These are phyloP conservation scores for Tardiomyces depauwii DNA, from an alignment of 1,139 yeast species.

Conservation along the genomic window DNA sequence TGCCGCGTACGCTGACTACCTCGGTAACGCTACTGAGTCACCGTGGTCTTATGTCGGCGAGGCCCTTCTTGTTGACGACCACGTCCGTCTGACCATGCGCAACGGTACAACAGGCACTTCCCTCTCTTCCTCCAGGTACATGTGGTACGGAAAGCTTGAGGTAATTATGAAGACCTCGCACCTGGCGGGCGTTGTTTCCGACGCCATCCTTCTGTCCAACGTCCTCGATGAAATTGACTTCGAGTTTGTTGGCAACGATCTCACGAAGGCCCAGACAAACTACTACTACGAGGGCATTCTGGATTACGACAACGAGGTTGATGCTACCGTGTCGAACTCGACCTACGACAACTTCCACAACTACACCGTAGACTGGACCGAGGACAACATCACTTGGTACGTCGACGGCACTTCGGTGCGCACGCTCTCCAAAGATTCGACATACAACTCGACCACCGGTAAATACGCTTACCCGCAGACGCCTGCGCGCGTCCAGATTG, in stretches of 20 bases:
- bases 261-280: conserved; percentile 59
- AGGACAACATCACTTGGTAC: conserved; percentile 60
- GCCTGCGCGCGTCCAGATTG: conserved; percentile 75
- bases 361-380: conserved; percentile 76
- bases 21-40: conserved; percentile 57
- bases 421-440: conserved; percentile 51
- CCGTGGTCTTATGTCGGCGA: conserved; percentile 75
- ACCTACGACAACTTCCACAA: conserved; percentile 65
- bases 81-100: conserved; percentile 65
- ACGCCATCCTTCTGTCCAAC: conserved; percentile 75
- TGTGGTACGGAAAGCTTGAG: conserved; percentile 81
- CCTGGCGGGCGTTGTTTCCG: conserved; percentile 71
- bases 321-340: conserved; percentile 31
- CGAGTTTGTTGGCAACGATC: conserved; percentile 71
- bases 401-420: conserved; percentile 64
- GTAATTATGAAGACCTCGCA: conserved; percentile 65
- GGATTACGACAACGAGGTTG: conserved; percentile 50
- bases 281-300: conserved; percentile 65
- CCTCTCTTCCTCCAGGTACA: conserved; percentile 61
- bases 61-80: conserved; percentile 41
- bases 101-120: conserved; percentile 70
- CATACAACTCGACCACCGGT: conserved; percentile 54
- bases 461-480: conserved; percentile 75
- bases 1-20: conserved; percentile 35
- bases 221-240: conserved; percentile 86